Conservation (phyloP, 192 early-diverging fungal species). For the Entophlyctis helioformis region DNA sequence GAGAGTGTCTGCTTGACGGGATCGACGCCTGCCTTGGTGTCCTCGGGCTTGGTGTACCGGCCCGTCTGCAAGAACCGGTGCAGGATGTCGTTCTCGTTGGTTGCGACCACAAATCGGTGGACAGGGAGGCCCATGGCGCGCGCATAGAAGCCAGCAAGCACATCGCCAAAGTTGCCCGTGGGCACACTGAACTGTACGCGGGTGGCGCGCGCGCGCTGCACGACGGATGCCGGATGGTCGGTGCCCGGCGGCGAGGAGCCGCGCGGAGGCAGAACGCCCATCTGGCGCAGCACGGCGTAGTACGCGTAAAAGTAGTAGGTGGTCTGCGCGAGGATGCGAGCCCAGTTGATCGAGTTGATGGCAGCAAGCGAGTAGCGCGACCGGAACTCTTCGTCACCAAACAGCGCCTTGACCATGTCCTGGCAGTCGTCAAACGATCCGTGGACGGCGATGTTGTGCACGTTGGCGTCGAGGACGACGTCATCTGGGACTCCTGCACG, state of each 20-base stretch:
- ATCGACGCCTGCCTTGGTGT: slow-evolving; percentile 15
- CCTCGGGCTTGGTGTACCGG: slow-evolving; percentile 63
- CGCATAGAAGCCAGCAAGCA: slow-evolving; percentile 87
- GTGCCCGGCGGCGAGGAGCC: too few species aligned
- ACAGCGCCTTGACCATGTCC: slow-evolving; percentile 87
- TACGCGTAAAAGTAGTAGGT: slow-evolving; percentile 94
- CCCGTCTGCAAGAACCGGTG: slow-evolving; percentile 85
- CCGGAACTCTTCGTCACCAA: slow-evolving; percentile 66
- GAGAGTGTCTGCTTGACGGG: slow-evolving; percentile 63
- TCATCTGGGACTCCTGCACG: slow-evolving; percentile 98
- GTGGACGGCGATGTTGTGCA: slow-evolving; percentile 82
- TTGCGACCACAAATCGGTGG: slow-evolving; percentile 72
- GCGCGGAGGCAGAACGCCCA: too few species aligned
- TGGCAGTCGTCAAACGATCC: slow-evolving; percentile 98
- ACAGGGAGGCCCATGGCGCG: slow-evolving; percentile 84
- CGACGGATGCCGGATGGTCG: not conserved
- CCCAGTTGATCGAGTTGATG: slow-evolving; percentile 99
- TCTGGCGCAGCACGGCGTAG: slow-evolving; percentile 28
- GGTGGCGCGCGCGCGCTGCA: not conserved
- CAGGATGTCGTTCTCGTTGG: slow-evolving; percentile 95
- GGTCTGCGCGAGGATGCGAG: slow-evolving; percentile 90
- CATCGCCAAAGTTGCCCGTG: slow-evolving; percentile 93
- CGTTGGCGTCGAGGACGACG: slow-evolving; percentile 84
- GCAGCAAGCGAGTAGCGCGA: slow-evolving; percentile 71
- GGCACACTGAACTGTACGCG: slow-evolving; percentile 70